A percentile compares a stretch with the other conserved stretches of the same genome.
Conservation (phyloP, 352 stramenopile genomes). For the Pythium aphanidermatum region DNA sequence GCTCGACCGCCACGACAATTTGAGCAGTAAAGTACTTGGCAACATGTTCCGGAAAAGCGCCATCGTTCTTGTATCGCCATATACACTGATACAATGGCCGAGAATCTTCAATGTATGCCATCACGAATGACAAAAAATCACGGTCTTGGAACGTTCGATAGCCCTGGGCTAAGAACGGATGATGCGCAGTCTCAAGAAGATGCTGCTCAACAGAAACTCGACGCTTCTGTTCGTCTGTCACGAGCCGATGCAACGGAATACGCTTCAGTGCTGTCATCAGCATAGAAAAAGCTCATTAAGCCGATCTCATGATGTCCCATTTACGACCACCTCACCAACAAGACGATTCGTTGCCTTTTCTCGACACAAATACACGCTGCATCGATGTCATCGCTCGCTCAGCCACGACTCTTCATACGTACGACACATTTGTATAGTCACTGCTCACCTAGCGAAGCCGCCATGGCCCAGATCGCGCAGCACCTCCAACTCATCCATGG, state of each 20-base stretch:
- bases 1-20: constrained; percentile 51
- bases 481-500: constrained; percentile 51
- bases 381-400: not conserved
- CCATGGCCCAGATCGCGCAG: constrained; percentile 46
- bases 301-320: no score
- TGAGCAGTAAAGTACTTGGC: constrained; percentile 60
- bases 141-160: constrained; percentile 24
- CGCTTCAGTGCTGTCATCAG: constrained; percentile 60
- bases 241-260: constrained; percentile 35
- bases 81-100: constrained; percentile 64
- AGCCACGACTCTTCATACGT: no score
- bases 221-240: constrained; percentile 30
- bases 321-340: no score
- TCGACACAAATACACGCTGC: constrained; percentile 49
- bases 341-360: constrained; percentile 15
- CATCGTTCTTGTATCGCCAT: constrained; percentile 38
- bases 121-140: constrained; percentile 25
- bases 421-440: no score
- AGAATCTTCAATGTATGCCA: constrained; percentile 52
- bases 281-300: no score
- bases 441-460: constrained; percentile 63
- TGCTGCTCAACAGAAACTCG: constrained; percentile 38
- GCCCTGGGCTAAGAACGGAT: constrained; percentile 34
- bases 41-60: constrained; percentile 43
- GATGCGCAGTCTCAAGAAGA: constrained; percentile 30